A percentile compares a stretch with the other conserved stretches of the same genome.
Conservation (phyloP, 345 rosid species). For the Nasturtium officinale region DNA sequence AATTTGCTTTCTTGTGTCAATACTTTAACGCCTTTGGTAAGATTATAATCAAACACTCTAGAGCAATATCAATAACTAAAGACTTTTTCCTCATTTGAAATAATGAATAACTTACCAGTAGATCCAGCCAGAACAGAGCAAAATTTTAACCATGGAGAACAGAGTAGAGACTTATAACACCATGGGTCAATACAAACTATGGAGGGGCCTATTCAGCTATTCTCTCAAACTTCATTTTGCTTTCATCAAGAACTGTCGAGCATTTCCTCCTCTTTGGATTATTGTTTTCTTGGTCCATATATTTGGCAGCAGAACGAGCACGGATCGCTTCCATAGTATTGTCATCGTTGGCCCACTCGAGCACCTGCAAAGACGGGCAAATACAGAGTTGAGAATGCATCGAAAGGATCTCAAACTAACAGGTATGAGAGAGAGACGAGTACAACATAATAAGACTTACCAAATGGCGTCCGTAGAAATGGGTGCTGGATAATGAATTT, state of each 20-base stretch:
- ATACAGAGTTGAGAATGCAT: slow-evolving; percentile 3
- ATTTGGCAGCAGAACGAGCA: slow-evolving; percentile 75
- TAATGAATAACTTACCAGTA: background rate
- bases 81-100: background rate
- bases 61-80: background rate
- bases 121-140: slow-evolving; percentile 7
- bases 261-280: slow-evolving; percentile 69
- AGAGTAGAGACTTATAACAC: slow-evolving; percentile 1
- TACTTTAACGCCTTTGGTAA: too few relatives aligned
- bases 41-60: too few relatives aligned
- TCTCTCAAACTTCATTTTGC: slow-evolving; percentile 58
- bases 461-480: slow-evolving; percentile 87
- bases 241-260: slow-evolving; percentile 57
- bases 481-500: slow-evolving; percentile 71
- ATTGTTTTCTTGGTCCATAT: slow-evolving; percentile 53
- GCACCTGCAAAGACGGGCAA: slow-evolving; percentile 48
- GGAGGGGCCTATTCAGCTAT: slow-evolving; percentile 38
- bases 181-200: slow-evolving; percentile 19
- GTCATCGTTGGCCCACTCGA: slow-evolving; percentile 93
- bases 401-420: background rate
- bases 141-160: slow-evolving; percentile 38
- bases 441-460: slow-evolving; percentile 46
- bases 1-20: too few relatives aligned
- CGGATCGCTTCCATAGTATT: slow-evolving; percentile 78
- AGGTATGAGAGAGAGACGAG: background rate